phyloP scores from a whole-genome alignment of 257 asterid species.

The Nyctanthes arbortristis region DNA sequence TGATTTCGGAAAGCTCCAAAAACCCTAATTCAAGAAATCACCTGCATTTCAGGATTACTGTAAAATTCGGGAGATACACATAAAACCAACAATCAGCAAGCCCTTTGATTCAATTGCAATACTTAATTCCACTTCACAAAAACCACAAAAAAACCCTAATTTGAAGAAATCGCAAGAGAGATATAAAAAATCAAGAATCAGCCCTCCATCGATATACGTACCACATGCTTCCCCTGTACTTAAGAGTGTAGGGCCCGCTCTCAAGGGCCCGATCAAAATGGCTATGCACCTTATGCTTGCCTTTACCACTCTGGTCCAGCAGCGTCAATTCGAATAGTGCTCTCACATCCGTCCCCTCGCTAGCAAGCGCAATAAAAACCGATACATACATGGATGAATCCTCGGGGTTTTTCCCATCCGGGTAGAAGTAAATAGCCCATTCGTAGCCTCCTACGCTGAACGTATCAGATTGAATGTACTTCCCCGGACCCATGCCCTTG shows the following conservation, averaged over 20 bases:
- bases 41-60: not conserved
- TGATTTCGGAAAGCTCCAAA: slow-evolving; percentile 1
- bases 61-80: not conserved
- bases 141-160: not conserved
- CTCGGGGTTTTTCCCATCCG: slow-evolving; percentile 81
- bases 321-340: slow-evolving; percentile 78
- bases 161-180: not conserved
- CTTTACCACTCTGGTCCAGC: slow-evolving; percentile 88
- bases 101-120: not conserved
- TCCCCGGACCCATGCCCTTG: slow-evolving; percentile 89
- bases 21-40: not conserved
- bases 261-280: slow-evolving; percentile 89
- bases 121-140: not conserved
- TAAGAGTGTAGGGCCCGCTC: not conserved
- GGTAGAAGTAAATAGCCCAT: slow-evolving; percentile 88
- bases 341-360: slow-evolving; percentile 88
- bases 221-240: slow-evolving; percentile 32
- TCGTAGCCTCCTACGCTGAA: slow-evolving; percentile 79
- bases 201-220: slow-evolving; percentile 30
- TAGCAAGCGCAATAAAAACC: slow-evolving; percentile 77
- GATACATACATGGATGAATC: slow-evolving; percentile 73
- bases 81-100: not conserved
- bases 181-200: not conserved
- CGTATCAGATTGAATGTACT: slow-evolving; percentile 68
- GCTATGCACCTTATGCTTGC: slow-evolving; percentile 83